phyloP scores from a whole-genome alignment of 257 asterid genomes.

The Nicotiana undulata region DNA sequence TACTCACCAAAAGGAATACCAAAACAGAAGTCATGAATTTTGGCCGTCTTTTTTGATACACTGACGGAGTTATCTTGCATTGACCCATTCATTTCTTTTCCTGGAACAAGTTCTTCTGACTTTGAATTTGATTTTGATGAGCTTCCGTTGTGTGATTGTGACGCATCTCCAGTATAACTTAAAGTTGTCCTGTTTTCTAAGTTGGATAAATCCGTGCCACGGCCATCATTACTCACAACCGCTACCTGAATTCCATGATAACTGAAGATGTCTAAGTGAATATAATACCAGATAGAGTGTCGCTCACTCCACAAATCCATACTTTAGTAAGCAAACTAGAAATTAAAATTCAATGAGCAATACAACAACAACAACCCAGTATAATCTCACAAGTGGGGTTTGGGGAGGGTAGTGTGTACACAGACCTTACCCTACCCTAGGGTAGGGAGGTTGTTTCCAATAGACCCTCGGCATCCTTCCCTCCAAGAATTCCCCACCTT shows the following conservation, averaged over 20 bases:
- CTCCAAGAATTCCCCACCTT: too few species aligned
- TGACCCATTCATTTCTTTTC: constrained; percentile 30
- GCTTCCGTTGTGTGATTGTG: constrained; percentile 34
- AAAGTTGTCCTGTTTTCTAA: constrained; percentile 26
- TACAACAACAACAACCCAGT: too few species aligned
- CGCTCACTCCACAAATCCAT: background rate
- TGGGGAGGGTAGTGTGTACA: too few species aligned
- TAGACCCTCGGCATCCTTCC: too few species aligned
- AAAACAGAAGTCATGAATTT: constrained; percentile 86
- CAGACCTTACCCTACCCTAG: too few species aligned
- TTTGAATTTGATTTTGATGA: constrained; percentile 29
- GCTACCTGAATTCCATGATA: constrained; percentile 28
- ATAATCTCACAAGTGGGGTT: too few species aligned
- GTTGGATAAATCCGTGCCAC: constrained; percentile 27
- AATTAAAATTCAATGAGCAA: background rate
- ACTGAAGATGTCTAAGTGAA: constrained; percentile 11
- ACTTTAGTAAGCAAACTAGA: background rate
- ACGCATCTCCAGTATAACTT: constrained; percentile 41
- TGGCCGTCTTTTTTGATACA: constrained; percentile 59
- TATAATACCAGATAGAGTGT: background rate
- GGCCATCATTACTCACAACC: constrained; percentile 42
- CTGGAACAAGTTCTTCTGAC: constrained; percentile 24
- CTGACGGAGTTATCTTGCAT: constrained; percentile 23
- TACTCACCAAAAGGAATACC: constrained; percentile 91
- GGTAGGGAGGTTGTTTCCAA: too few species aligned